Conservation (phyloP, 2,329 filamentous ascomycete genomes). For the Pyricularia grisea region DNA sequence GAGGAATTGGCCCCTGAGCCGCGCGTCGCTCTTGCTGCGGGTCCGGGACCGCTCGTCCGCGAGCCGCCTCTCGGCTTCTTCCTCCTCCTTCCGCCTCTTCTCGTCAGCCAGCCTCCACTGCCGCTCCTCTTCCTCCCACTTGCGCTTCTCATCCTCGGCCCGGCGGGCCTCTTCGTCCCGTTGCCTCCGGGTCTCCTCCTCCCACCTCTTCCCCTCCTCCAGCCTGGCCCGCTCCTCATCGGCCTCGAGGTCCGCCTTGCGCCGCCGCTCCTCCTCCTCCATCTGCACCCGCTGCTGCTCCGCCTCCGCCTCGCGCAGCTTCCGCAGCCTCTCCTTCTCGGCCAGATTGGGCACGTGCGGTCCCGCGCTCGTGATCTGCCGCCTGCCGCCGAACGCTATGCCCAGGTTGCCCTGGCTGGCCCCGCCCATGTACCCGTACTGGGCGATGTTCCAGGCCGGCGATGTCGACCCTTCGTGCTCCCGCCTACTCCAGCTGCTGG, state of each 20-base stretch:
- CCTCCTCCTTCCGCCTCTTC: slow-evolving; percentile 60
- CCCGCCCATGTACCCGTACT: slow-evolving; percentile 94
- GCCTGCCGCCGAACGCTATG: slow-evolving; percentile 80
- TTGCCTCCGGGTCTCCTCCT: slow-evolving; percentile 50
- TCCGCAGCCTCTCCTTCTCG: slow-evolving; percentile 68
- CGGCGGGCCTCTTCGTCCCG: slow-evolving; percentile 51
- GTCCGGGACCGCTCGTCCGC: slow-evolving; percentile 56
- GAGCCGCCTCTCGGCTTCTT: slow-evolving; percentile 58
- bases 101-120: slow-evolving; percentile 66
- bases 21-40: slow-evolving; percentile 50
- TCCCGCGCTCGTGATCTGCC: slow-evolving; percentile 81
- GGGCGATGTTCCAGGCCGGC: slow-evolving; percentile 96
- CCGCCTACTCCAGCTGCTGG: slow-evolving; percentile 87
- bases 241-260: slow-evolving; percentile 34
- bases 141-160: slow-evolving; percentile 58
- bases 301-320: slow-evolving; percentile 47
- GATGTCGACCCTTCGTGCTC: slow-evolving; percentile 70
- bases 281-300: slow-evolving; percentile 46
- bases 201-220: slow-evolving; percentile 59
- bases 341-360: slow-evolving; percentile 72
- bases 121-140: slow-evolving; percentile 69
- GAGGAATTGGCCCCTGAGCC: slow-evolving; percentile 72
- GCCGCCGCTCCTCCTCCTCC: slow-evolving; percentile 42
- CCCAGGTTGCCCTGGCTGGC: slow-evolving; percentile 94
- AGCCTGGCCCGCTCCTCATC: slow-evolving; percentile 53